A percentile compares a stretch with the other conserved stretches of the same genome.
These are phyloP conservation scores for Galerina sulciceps DNA, from an alignment of 768 basidiomycete species.

Conservation along the genomic window DNA sequence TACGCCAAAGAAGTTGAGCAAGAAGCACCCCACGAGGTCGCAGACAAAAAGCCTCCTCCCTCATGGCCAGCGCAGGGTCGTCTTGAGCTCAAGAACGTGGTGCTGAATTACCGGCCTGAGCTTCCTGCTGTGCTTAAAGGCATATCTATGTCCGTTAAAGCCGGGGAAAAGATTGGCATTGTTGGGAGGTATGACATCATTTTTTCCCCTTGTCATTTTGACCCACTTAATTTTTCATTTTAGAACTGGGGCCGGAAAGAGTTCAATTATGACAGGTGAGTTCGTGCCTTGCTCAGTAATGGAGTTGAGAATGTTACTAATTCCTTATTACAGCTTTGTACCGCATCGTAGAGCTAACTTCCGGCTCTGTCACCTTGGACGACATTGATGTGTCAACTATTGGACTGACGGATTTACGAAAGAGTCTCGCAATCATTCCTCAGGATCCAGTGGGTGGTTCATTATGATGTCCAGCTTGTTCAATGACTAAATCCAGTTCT, in stretches of 20 bases:
- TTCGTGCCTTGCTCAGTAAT: no score
- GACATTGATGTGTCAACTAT: constrained; percentile 80
- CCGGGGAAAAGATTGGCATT: constrained; percentile 91
- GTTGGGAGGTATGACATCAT: constrained; percentile 50
- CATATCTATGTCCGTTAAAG: constrained; percentile 67
- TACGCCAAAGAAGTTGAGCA: constrained; percentile 84
- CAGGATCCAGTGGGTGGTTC: constrained; percentile 74
- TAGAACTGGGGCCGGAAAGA: no score
- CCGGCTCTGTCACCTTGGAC: constrained; percentile 79
- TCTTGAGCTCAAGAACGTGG: constrained; percentile 76
- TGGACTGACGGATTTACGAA: constrained; percentile 73
- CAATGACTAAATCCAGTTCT: constrained; percentile 7
- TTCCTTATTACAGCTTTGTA: constrained; percentile 88
- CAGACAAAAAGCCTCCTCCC: constrained; percentile 58
- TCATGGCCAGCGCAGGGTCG: constrained; percentile 79
- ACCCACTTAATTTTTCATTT: no score
- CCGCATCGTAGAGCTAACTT: constrained; percentile 77
- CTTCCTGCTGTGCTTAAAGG: constrained; percentile 90
- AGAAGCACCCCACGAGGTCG: constrained; percentile 72
- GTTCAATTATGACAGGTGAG: no score
- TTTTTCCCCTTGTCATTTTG: no score
- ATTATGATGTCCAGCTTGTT: constrained; percentile 7
- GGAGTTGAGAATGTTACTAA: neutral
- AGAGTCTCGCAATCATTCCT: constrained; percentile 75
- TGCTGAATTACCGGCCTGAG: constrained; percentile 84